Percentiles rank a stretch among this genome's conserved stretches.
phyloP scores from a whole-genome alignment of 129 eudicot species.

The Artemisia tridentata region DNA sequence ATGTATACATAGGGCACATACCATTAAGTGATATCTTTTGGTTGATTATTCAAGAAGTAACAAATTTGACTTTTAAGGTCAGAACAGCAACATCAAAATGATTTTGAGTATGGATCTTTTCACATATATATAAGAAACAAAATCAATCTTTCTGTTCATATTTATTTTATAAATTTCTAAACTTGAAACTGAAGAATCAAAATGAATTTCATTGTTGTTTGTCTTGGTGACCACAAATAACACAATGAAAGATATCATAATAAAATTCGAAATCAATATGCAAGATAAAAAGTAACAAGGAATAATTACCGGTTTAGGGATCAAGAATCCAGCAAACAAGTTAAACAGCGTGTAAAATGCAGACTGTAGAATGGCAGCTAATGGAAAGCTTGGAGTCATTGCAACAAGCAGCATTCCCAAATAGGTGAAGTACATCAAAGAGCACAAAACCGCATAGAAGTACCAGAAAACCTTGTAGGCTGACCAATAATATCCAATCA shows the following conservation, averaged over 20 bases:
- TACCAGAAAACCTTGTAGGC: conserved; percentile 54
- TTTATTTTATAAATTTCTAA: background rate
- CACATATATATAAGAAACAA: background rate
- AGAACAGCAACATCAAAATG: background rate
- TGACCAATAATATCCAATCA: conserved; percentile 62
- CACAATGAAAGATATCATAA: background rate
- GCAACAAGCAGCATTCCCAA: conserved; percentile 60
- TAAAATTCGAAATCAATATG: background rate
- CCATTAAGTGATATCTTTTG: too few relatives aligned
- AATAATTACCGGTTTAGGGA: conserved; percentile 61
- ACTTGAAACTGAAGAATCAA: background rate
- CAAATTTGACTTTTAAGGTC: too few relatives aligned
- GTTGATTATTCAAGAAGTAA: too few relatives aligned
- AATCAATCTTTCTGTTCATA: too few relatives aligned
- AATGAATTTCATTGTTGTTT: background rate
- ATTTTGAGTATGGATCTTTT: background rate
- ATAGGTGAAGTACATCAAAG: conserved; percentile 59
- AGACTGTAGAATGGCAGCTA: conserved; percentile 51
- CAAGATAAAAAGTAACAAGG: background rate
- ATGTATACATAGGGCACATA: too few relatives aligned
- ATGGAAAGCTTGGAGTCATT: conserved; percentile 53
- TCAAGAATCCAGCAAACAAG: conserved; percentile 58
- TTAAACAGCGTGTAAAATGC: conserved; percentile 47
- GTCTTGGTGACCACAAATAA: conserved; percentile 5
- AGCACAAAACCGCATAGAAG: conserved; percentile 48